Evolutionary conservation across 345 rosid genomes (phyloP), one percentile per base, ranked within the genome.

Genomic region (Pelargonium nanum): DNA sequence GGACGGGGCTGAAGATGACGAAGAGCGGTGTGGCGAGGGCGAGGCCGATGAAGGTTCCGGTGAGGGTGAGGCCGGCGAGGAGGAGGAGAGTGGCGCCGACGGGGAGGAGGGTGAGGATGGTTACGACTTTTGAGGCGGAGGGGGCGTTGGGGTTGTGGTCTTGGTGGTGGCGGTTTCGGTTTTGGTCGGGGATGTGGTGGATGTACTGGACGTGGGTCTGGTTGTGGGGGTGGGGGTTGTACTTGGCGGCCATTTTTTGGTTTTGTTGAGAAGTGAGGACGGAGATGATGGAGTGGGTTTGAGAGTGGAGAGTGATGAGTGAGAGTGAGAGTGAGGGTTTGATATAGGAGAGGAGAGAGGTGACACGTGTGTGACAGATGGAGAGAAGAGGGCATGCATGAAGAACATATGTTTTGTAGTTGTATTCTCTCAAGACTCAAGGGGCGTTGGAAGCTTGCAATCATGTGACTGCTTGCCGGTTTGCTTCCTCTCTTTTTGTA

Each of bases 1-100:
- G 80, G 34, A 91, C 87, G 0, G 96, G 98, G 68, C 96, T 91
- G 75, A 82, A 86, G 19, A 88, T 82, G 62, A 91, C 89, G 15
- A 91, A 73, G 53, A 91, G 73, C 0, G 95, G 98, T 6, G 95
- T 88, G 20, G 85, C 96, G 0, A 91, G 66, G 59, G 83, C 78
- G 66, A 91, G 80, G 22, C 74, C 84, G 15, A 91, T 86, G 65
- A 91, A 92, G 0, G 96, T 88, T 40, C 82, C 92, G 1, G 78
- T 83, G 0, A 91, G 78, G 53, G 75, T 88, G 23, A 86, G 70
- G 30, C 95, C 83, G 9, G 97, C 84, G 64, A 88, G 90, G 15
- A 88, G 59, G 28, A 88, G 75, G 20, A 88, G 88, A 26, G 89
- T 85, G 0, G 88, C 92, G 25, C 98, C 95, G 0, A 87, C 90